phyloP scores from a whole-genome alignment of 2,329 filamentous ascomycete genomes.

The Aspergillus uvarum region DNA sequence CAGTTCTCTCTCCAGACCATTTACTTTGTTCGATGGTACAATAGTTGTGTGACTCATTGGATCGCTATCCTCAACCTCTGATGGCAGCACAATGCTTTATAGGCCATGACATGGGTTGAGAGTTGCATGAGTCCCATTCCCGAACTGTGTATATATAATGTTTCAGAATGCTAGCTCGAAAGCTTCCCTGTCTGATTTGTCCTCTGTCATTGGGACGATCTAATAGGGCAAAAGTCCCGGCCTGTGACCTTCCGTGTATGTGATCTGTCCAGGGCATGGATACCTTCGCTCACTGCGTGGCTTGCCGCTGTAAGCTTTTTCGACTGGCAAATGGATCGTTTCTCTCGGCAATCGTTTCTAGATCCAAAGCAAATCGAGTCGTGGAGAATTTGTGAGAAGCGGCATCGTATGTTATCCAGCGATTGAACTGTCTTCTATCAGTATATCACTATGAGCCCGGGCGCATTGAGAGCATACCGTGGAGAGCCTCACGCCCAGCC shows the following conservation, averaged over 20 bases:
- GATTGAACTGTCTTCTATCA: slow-evolving; percentile 31
- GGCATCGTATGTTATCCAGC: slow-evolving; percentile 42
- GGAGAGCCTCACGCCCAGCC: slow-evolving; percentile 47
- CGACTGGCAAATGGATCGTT: slow-evolving; percentile 14
- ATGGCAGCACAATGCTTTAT: not conserved
- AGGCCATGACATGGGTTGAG: not conserved
- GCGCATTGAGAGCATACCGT: slow-evolving; percentile 35
- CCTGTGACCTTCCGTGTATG: not conserved
- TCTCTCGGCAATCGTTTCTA: slow-evolving; percentile 18
- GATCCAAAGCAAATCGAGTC: slow-evolving; percentile 32
- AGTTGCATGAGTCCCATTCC: not conserved
- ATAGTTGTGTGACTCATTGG: too few species aligned
- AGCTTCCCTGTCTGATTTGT: not conserved
- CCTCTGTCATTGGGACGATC: not conserved
- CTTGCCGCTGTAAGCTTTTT: not conserved
- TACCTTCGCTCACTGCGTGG: slow-evolving; percentile 11
- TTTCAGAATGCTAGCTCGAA: not conserved
- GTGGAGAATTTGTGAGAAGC: slow-evolving; percentile 31
- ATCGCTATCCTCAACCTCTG: too few species aligned
- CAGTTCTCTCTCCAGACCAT: too few species aligned
- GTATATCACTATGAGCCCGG: not conserved
- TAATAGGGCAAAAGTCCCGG: not conserved
- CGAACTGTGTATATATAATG: not conserved
- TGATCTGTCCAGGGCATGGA: slow-evolving; percentile 10
- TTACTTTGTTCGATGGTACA: too few species aligned